A percentile compares a stretch with the other conserved stretches of the same genome.
Evolutionary conservation across 495 filamentous ascomycete species (phyloP).

Genomic region (Talaromyces thailandensis): DNA sequence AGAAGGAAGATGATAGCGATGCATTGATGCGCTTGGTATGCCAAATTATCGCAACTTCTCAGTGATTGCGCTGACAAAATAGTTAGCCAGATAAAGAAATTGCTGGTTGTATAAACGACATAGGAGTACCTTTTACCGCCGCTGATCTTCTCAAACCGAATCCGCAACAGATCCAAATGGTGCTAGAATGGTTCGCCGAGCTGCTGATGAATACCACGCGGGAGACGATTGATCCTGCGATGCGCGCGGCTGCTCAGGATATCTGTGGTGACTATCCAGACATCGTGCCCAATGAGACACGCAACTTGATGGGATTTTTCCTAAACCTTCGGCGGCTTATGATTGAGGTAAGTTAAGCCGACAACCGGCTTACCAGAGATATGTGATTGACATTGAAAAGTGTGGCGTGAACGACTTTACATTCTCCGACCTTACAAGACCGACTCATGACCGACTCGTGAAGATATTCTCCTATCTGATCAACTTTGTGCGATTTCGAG

Average conservation of each 20-base stretch:
- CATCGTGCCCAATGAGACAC: constrained; percentile 75
- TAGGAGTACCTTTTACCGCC: constrained; percentile 79
- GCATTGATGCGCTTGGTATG: constrained; percentile 77
- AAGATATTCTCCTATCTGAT: constrained; percentile 94
- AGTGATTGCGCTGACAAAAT: constrained; percentile 10
- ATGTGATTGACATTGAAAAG: constrained; percentile 18
- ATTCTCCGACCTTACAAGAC: constrained; percentile 81
- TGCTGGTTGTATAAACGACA: constrained; percentile 91
- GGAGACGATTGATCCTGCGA: constrained; percentile 86
- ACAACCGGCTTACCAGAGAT: background rate
- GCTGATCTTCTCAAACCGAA: constrained; percentile 91
- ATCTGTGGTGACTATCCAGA: constrained; percentile 72
- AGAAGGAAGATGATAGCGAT: constrained; percentile 75
- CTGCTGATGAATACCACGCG: constrained; percentile 84
- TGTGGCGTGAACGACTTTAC: constrained; percentile 91
- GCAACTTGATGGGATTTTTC: constrained; percentile 91
- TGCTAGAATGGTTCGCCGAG: constrained; percentile 96
- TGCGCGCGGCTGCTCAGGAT: constrained; percentile 83
- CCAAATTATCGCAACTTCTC: background rate
- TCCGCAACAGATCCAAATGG: constrained; percentile 84
- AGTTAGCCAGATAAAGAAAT: constrained; percentile 75
- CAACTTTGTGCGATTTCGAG: constrained; percentile 95
- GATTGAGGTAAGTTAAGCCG: constrained; percentile 42
- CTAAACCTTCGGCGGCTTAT: constrained; percentile 66
- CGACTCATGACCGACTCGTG: constrained; percentile 76